These are phyloP conservation scores for Fusarium sp. DNA, from an alignment of 2,329 filamentous ascomycete species.

Conservation along the genomic window DNA sequence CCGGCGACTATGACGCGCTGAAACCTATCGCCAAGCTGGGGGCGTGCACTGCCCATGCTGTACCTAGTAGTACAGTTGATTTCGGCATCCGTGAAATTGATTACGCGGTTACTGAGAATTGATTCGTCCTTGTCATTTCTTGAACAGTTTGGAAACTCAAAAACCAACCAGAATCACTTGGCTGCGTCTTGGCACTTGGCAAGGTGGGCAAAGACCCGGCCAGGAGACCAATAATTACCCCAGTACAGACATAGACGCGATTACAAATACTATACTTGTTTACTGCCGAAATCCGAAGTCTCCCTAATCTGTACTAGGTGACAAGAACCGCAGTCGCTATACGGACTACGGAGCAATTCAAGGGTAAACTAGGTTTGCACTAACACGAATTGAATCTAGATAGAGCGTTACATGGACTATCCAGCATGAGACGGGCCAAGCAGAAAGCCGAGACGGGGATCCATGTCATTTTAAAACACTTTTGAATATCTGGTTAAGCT, in stretches of 20 bases:
- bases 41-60: too few relatives aligned
- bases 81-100: slow-evolving; percentile 20
- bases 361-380: too few relatives aligned
- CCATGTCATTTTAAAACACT: too few relatives aligned
- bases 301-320: too few relatives aligned
- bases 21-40: slow-evolving; percentile 16
- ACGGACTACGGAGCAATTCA: too few relatives aligned
- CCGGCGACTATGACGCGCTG: slow-evolving; percentile 22
- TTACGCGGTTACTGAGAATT: slow-evolving; percentile 17
- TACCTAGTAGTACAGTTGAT: not conserved
- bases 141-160: slow-evolving; percentile 18
- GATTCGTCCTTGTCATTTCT: slow-evolving; percentile 9
- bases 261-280: not conserved
- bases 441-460: too few relatives aligned
- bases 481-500: too few relatives aligned
- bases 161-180: slow-evolving; percentile 19
- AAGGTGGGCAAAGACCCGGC: not conserved
- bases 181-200: slow-evolving; percentile 12
- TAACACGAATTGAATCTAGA: too few relatives aligned
- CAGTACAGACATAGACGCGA: not conserved
- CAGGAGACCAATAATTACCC: slow-evolving; percentile 9
- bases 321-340: too few relatives aligned
- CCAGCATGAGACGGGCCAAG: too few relatives aligned
- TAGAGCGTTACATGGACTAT: too few relatives aligned
- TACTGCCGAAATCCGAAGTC: too few relatives aligned